Base-by-base conservation (phyloP, 495 filamentous ascomycete species). In the Geoglossum glabrum region DNA sequence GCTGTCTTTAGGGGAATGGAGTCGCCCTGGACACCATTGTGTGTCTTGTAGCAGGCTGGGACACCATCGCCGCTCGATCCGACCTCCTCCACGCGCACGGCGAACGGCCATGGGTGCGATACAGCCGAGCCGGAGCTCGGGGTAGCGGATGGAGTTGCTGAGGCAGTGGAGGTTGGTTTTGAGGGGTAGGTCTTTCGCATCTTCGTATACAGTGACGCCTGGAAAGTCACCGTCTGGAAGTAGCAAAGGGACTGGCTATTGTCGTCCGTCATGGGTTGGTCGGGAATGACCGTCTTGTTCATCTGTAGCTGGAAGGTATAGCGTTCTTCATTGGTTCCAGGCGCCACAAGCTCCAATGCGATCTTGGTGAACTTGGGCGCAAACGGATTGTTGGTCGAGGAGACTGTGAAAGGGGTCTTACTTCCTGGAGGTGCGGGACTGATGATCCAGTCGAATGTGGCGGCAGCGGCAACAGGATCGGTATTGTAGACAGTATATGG, bases 371-470 rank as follows among this genome's bases (percentile, higher is more conserved):
- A 60, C 36, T 8, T 28, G 17, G 60, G 54, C 9, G 58, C 52
- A 33, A 54, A 61, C 10, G 59, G 59, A 46, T 60, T 58, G 9
- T 51, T 38, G 26, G 56, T 50, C 19, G 59, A 61, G 3, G 59
- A 61, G 33, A 60, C 59, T 7, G 58, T 55, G 30, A 61, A 50
- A 27, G 1, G 7, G 8, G 17, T 43, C 17, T 57, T 55, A n/a
- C 26, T 10, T 3, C 47, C 47, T 4, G 62, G 50, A 17, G 15
- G 17, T 3, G 19, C 10, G 3, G 67, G 60, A 55, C 57, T 57
- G 59, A 82, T 79, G 58, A 76, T 71, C 79, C 79, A 82, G 64
- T 74, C 70, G 67, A 80, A 83, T 49, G 68, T 74, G 0, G 76
- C 72, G 4, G 62, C 59, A 15, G 70, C 64, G 19, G 60, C 54